Percentiles rank a stretch among this genome's conserved stretches.
These are phyloP conservation scores for Simplicillium sp. DNA, from an alignment of 2,329 filamentous ascomycete species.

Conservation along the genomic window DNA sequence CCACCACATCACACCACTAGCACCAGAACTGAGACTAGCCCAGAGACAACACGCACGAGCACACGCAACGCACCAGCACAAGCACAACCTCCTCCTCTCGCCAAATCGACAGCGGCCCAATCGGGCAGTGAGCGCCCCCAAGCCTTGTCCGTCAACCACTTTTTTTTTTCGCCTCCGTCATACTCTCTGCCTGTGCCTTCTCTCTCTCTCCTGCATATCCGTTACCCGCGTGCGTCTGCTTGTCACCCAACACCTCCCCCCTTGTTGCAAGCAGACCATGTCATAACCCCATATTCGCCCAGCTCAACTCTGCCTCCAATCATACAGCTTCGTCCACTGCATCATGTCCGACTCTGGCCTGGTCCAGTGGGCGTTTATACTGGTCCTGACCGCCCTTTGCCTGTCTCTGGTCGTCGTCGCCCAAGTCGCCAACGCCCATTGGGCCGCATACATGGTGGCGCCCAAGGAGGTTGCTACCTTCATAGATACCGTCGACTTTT, in stretches of 20 bases:
- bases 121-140: no score
- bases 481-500: constrained; percentile 52
- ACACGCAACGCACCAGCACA: no score
- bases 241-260: constrained; percentile 1
- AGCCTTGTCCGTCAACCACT: no score
- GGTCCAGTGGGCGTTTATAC: constrained; percentile 47
- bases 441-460: constrained; percentile 46
- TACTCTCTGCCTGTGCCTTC: no score
- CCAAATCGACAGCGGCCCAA: no score
- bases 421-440: constrained; percentile 42
- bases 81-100: no score
- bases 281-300: not conserved
- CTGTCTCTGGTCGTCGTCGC: constrained; percentile 45
- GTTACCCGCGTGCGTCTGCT: constrained; percentile 1
- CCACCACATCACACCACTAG: no score
- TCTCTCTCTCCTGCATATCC: no score
- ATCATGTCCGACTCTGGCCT: constrained; percentile 41
- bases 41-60: no score
- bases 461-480: constrained; percentile 49
- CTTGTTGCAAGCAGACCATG: not conserved
- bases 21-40: no score
- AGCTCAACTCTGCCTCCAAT: not conserved
- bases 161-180: no score
- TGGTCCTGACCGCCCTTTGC: constrained; percentile 47
- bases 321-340: constrained; percentile 12